Percentiles rank a stretch among this genome's conserved stretches.
Evolutionary conservation across 176 grass and related monocot species (phyloP).

Genomic region (Eremochloa ophiuroides): DNA sequence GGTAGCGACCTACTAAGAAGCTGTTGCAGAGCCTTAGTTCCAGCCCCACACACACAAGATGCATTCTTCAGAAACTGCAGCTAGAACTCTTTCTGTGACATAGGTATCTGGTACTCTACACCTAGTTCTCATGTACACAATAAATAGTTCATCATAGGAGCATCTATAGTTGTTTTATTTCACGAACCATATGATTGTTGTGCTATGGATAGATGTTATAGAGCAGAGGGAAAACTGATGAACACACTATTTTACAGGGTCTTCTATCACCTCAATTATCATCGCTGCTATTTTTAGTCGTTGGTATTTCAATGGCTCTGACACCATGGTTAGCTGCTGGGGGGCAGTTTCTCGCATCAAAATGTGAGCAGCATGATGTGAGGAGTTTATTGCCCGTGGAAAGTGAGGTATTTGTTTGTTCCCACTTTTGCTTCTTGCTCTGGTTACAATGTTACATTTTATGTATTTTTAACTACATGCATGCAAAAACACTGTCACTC

Average conservation of each 20-base stretch:
- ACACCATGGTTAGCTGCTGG: conserved; percentile 94
- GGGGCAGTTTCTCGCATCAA: conserved; percentile 92
- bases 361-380: conserved; percentile 96
- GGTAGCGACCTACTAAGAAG: no score
- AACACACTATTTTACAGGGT: conserved; percentile 53
- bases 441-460: background rate
- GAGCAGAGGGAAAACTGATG: conserved; percentile 5
- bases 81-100: conserved; percentile 5
- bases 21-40: background rate
- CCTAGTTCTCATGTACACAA: background rate
- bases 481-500: background rate
- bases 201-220: background rate
- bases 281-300: conserved; percentile 91
- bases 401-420: conserved; percentile 77
- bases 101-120: background rate
- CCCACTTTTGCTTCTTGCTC: background rate
- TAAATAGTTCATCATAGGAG: background rate
- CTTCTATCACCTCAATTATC: conserved; percentile 83
- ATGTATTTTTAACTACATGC: background rate
- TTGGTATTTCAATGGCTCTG: conserved; percentile 96
- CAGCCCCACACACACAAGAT: background rate
- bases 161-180: background rate
- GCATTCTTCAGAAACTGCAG: background rate
- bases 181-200: background rate
- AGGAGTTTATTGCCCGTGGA: conserved; percentile 93